Percentiles rank a stretch among this genome's conserved stretches.
Evolutionary conservation across 1,284 basidiomycete genomes (phyloP).

Genomic region (Ustilago sp.): DNA sequence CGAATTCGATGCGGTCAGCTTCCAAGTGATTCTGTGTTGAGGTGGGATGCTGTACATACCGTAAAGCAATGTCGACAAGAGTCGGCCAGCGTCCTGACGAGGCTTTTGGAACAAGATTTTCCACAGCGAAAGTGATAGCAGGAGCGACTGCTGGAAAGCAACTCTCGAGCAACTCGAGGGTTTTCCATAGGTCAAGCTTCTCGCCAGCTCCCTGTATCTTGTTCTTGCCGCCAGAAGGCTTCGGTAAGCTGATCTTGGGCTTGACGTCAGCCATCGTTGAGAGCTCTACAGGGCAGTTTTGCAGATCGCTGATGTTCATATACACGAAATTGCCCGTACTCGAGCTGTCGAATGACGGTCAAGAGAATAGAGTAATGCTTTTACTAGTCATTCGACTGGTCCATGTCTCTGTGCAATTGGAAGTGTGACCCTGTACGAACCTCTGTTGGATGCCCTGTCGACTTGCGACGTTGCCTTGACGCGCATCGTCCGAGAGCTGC

Average conservation of each 20-base stretch:
- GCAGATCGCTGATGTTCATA: neutral
- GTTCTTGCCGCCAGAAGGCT: neutral
- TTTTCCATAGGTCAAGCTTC: conserved; percentile 6
- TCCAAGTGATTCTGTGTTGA: neutral
- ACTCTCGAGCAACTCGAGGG: conserved; percentile 12
- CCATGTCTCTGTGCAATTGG: neutral
- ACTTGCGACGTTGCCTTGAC: neutral
- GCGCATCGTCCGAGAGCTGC: neutral
- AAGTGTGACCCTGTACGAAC: neutral
- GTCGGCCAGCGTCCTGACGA: neutral
- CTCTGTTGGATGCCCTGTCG: neutral
- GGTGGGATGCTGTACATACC: conserved; percentile 4
- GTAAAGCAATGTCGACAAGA: conserved; percentile 14
- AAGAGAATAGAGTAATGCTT: neutral
- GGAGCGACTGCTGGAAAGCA: conserved; percentile 33
- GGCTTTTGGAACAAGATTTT: conserved; percentile 8
- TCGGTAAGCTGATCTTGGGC: neutral
- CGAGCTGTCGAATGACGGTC: neutral
- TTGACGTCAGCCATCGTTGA: neutral
- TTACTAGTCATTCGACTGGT: neutral
- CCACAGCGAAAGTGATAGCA: conserved; percentile 16
- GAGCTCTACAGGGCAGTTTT: neutral
- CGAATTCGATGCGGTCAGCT: neutral
- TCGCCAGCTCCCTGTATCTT: neutral
- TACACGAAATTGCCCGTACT: neutral